Evolutionary conservation across 345 rosid genomes (phyloP).

Genomic region (Sonneratia caseolaris): DNA sequence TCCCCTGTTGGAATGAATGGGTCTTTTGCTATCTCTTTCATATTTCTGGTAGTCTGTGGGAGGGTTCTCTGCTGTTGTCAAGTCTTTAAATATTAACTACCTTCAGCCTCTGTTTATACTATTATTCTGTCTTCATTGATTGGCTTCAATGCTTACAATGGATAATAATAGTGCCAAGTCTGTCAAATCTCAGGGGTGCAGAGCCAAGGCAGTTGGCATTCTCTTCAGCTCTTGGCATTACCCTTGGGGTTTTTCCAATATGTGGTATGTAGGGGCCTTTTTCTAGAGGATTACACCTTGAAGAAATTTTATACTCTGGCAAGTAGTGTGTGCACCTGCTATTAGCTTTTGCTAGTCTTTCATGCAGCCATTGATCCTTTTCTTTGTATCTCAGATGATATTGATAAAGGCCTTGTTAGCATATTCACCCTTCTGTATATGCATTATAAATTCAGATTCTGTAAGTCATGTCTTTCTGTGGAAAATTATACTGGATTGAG

Average conservation of each 20-base stretch:
- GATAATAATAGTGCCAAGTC: not conserved
- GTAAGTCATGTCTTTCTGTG: not conserved
- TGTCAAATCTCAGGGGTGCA: constrained; percentile 42
- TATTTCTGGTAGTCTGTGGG: not conserved
- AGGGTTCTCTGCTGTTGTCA: not conserved
- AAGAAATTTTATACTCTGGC: not conserved
- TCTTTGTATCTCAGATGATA: not conserved
- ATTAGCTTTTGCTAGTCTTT: not conserved
- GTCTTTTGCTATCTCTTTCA: not conserved
- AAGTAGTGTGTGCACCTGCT: not conserved
- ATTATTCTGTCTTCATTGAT: not conserved
- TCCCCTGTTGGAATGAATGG: not conserved
- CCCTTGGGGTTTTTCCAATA: constrained; percentile 82
- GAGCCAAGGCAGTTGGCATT: constrained; percentile 88
- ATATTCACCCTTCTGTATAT: not conserved
- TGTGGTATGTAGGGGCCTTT: constrained; percentile 40
- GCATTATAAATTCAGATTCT: not conserved
- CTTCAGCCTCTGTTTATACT: not conserved
- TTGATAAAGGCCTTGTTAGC: not conserved
- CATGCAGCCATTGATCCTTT: not conserved
- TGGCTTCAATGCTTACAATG: not conserved
- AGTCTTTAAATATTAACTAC: not conserved
- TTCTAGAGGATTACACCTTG: not conserved
- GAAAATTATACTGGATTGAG: not conserved
- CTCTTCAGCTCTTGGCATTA: constrained; percentile 81